Evolutionary conservation across 176 grass and related monocot species (phyloP), one percentile per base, ranked within the genome.

Genomic region (Zoysia pacifica): DNA sequence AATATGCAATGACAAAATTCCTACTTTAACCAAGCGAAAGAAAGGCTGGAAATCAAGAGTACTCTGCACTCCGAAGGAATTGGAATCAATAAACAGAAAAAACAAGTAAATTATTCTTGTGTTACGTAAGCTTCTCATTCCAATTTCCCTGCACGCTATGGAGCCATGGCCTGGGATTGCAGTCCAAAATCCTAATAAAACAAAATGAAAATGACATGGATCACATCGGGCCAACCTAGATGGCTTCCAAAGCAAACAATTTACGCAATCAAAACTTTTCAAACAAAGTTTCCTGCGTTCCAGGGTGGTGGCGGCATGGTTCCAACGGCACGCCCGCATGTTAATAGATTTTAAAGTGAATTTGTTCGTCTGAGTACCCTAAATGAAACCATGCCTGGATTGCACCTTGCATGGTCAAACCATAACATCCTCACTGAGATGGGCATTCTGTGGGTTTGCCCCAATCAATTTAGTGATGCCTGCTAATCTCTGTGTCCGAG

Each of bases 181-280:
- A 62, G 36, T 53, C 4, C 62, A 44, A 64, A 43, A 72, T 72
- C 38, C 37, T 52, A 74, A 79, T 53, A 74, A 69, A 73, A 75
- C 9, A 18, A 51, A 45, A 15, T 14, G 7, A 43, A 18, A 41
- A 55, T 47, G 48, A 20, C 66, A 18, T 54, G 15, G 15, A 64
- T 40, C 36, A 84, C 20, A 13, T 76, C 51, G 48, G 45, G 11
- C 44, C 45, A 62, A 68, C n/a, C 9, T 2, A 75, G 59, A 68
- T 9, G 0, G 11, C 9, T 79, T 79, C 40, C 0, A 59, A 73
- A 16, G 6, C 16, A n/a, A 60, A 5, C 13, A 42, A 16, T 5
- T 70, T 1, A 35, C 9, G 14, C 54, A 47, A 75, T 67, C 13
- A 62, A 62, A 70, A n/a, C 46, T 7, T 8, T n/a, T 55, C 7